Evolutionary conservation across 768 basidiomycete genomes (phyloP).

Genomic region (Leccinellum luteum): DNA sequence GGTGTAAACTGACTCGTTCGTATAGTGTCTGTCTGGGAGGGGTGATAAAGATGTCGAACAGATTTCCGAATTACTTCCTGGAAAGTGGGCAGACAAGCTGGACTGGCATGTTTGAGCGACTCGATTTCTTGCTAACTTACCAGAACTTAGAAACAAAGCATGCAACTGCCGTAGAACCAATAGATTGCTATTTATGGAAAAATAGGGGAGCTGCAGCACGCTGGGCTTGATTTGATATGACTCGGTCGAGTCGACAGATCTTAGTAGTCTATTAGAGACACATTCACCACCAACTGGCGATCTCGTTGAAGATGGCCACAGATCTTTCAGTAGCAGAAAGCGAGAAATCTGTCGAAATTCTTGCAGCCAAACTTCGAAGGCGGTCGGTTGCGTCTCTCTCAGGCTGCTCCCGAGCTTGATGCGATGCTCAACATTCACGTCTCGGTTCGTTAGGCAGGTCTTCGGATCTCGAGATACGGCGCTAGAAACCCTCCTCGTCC

Average conservation of each 20-base stretch:
- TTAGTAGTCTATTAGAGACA: no score
- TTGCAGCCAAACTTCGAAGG: constrained; percentile 68
- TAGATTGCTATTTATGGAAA: constrained; percentile 18
- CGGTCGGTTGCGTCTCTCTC: constrained; percentile 48
- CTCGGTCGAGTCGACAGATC: constrained; percentile 7
- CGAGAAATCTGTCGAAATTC: constrained; percentile 61
- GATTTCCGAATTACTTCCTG: constrained; percentile 88
- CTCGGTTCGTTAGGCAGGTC: constrained; percentile 60
- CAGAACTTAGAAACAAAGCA: not conserved
- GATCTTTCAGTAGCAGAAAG: constrained; percentile 38
- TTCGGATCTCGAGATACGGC: constrained; percentile 90
- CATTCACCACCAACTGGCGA: not conserved
- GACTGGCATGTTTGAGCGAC: constrained; percentile 78
- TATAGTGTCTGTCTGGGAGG: constrained; percentile 86
- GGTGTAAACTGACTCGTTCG: constrained; percentile 3
- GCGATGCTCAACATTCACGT: not conserved
- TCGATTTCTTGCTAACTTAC: not conserved
- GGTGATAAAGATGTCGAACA: constrained; percentile 99
- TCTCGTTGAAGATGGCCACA: constrained; percentile 40
- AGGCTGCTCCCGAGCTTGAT: constrained; percentile 37
- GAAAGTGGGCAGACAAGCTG: constrained; percentile 89
- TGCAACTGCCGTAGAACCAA: not conserved
- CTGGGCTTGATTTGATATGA: constrained; percentile 13
- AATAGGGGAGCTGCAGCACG: not conserved
- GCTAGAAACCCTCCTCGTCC: constrained; percentile 81